Percentiles rank a stretch among this genome's conserved stretches.
Evolutionary conservation across 78 protist genomes (phyloP).

Genomic region (Emiliania huxleyi): DNA sequence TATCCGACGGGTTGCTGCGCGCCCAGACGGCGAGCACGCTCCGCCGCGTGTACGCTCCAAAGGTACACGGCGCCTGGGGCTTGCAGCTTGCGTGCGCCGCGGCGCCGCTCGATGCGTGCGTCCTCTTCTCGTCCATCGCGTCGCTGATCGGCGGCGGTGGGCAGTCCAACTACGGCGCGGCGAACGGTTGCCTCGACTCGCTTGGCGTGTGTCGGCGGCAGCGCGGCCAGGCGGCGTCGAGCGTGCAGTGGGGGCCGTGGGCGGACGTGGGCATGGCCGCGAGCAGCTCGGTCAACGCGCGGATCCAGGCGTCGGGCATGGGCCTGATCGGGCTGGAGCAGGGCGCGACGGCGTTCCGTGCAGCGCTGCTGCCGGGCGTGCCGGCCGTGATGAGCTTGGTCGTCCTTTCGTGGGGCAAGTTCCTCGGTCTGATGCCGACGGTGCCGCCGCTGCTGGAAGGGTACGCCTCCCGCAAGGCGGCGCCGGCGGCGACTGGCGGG

Average conservation of each 20-base stretch:
- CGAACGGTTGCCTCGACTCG: conserved; percentile 15
- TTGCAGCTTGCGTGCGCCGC: too few species aligned
- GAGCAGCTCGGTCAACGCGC: too few species aligned
- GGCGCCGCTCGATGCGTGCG: background rate
- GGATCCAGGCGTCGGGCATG: too few species aligned
- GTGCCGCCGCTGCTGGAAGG: background rate
- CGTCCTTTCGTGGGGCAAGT: background rate
- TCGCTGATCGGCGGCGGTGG: conserved; percentile 23
- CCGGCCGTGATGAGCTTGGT: background rate
- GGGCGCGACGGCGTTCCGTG: background rate
- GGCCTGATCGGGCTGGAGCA: too few species aligned
- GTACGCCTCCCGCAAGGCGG: too few species aligned
- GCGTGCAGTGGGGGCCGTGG: conserved; percentile 7
- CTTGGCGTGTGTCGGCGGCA: background rate
- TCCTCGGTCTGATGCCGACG: background rate
- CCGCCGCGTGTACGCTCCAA: too few species aligned
- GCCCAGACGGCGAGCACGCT: too few species aligned
- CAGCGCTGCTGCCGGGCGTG: background rate
- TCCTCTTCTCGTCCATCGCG: conserved; percentile 42
- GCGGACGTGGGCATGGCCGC: background rate
- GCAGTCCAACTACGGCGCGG: conserved; percentile 23
- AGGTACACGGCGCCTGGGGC: background rate
- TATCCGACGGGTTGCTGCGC: too few species aligned
- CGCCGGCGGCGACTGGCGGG: too few species aligned
- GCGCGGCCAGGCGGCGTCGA: too few species aligned